Conservation (phyloP, 225 moss, liverwort and hornwort species). For the Physcomitrellopsis africana region DNA sequence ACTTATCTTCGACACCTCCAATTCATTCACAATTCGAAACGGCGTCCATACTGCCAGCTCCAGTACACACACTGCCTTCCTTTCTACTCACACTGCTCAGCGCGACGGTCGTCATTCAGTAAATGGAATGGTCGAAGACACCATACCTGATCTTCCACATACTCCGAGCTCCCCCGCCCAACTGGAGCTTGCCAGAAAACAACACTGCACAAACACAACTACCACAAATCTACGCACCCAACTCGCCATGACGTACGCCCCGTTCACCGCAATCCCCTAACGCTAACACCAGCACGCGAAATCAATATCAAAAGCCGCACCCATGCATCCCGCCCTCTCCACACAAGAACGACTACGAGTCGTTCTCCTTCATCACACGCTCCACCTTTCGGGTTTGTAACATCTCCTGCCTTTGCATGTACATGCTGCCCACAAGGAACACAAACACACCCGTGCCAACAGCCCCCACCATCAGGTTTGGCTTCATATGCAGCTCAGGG, state of each 20-base stretch:
- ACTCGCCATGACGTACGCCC: constrained; percentile 32
- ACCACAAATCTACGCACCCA: constrained; percentile 24
- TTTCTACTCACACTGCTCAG: background rate
- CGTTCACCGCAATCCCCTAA: constrained; percentile 14
- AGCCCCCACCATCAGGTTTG: constrained; percentile 78
- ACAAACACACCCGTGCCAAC: constrained; percentile 86
- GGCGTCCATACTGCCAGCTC: background rate
- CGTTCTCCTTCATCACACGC: constrained; percentile 67
- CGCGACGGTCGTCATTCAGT: background rate
- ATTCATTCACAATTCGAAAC: background rate
- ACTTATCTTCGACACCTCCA: background rate
- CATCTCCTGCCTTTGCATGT: constrained; percentile 61
- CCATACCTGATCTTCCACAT: constrained; percentile 39
- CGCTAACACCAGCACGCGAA: constrained; percentile 13
- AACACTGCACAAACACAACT: constrained; percentile 34
- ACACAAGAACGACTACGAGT: constrained; percentile 24
- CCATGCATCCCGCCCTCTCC: background rate
- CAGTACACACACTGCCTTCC: background rate
- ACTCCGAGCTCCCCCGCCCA: constrained; percentile 23
- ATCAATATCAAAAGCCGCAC: constrained; percentile 1
- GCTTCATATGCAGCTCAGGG: constrained; percentile 97
- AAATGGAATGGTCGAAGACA: constrained; percentile 1
- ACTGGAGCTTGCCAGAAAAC: constrained; percentile 30
- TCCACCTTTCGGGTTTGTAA: constrained; percentile 50
- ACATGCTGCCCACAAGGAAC: constrained; percentile 72